Percentiles rank a stretch among this genome's conserved stretches.
Conservation (phyloP, 2,329 filamentous ascomycete genomes). For the Anthostomella pinea region DNA sequence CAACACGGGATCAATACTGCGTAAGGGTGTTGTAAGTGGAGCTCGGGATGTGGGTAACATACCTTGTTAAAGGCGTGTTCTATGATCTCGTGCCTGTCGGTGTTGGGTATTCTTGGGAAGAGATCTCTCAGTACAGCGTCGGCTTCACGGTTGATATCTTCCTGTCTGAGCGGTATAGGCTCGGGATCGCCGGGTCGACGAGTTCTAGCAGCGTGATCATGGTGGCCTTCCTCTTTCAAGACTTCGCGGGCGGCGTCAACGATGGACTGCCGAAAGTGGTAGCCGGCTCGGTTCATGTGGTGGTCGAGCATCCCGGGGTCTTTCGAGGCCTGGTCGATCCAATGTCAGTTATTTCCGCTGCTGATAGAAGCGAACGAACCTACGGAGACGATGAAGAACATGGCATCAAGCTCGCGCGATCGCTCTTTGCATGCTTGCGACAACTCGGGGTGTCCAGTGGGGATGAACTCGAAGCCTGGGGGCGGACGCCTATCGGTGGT, state of each 20-base stretch:
- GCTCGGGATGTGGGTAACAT: slow-evolving; percentile 26
- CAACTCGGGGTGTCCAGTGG: slow-evolving; percentile 59
- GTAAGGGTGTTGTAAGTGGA: not conserved
- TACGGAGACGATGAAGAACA: slow-evolving; percentile 67
- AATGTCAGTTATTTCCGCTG: slow-evolving; percentile 13
- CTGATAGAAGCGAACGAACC: slow-evolving; percentile 27
- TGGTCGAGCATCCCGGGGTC: slow-evolving; percentile 40
- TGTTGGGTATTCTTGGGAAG: slow-evolving; percentile 64
- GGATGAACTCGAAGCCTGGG: slow-evolving; percentile 61
- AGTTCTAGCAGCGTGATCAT: slow-evolving; percentile 25
- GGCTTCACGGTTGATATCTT: slow-evolving; percentile 60
- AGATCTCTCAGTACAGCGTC: slow-evolving; percentile 61
- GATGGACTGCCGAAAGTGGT: slow-evolving; percentile 58
- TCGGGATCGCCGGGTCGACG: slow-evolving; percentile 42
- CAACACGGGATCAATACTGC: slow-evolving; percentile 11
- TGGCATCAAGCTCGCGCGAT: slow-evolving; percentile 58
- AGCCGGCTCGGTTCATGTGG: slow-evolving; percentile 58
- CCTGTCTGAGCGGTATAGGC: slow-evolving; percentile 57
- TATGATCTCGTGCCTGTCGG: slow-evolving; percentile 61
- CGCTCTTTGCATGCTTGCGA: slow-evolving; percentile 62
- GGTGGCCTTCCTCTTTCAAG: slow-evolving; percentile 23
- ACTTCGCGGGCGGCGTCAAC: slow-evolving; percentile 51
- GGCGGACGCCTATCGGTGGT: slow-evolving; percentile 52
- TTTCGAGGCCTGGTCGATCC: slow-evolving; percentile 29
- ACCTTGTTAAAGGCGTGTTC: slow-evolving; percentile 63